Evolutionary conservation across 2,329 filamentous ascomycete species (phyloP).

Genomic region (Fusarium sp.): DNA sequence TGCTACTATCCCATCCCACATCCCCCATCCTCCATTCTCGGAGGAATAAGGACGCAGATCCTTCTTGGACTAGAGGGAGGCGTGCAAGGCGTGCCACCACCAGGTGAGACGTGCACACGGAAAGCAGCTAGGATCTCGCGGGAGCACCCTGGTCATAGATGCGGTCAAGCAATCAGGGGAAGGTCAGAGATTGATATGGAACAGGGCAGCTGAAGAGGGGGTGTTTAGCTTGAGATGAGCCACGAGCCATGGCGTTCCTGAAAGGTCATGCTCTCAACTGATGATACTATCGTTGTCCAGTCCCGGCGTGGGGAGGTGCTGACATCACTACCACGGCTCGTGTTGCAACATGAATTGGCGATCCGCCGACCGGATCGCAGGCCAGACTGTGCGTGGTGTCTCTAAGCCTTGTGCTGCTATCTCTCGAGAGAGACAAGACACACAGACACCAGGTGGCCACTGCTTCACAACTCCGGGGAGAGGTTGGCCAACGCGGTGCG

Average conservation of each 20-base stretch:
- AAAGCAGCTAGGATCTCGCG: conserved; percentile 37
- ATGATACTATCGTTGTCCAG: conserved; percentile 30
- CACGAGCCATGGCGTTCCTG: conserved; percentile 5
- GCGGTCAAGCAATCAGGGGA: conserved; percentile 41
- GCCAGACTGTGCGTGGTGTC: conserved; percentile 36
- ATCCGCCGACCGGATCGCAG: conserved; percentile 21
- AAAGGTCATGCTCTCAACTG: conserved; percentile 25
- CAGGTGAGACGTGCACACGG: conserved; percentile 45
- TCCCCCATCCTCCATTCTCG: conserved; percentile 30
- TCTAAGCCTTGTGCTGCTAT: conserved; percentile 27
- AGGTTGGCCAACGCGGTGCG: conserved; percentile 39
- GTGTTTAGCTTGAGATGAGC: neutral
- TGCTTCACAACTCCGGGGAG: conserved; percentile 28
- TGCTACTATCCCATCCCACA: conserved; percentile 1
- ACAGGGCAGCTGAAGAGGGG: conserved; percentile 20
- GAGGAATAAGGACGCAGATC: conserved; percentile 38
- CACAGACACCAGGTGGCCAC: conserved; percentile 36
- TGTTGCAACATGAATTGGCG: conserved; percentile 22
- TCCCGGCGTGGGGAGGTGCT: conserved; percentile 33
- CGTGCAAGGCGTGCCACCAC: conserved; percentile 23
- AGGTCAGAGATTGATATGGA: conserved; percentile 29
- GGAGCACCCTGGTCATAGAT: conserved; percentile 33
- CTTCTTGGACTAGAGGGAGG: conserved; percentile 25
- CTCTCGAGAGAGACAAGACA: conserved; percentile 26
- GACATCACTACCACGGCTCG: conserved; percentile 37